phyloP scores from a whole-genome alignment of 2,329 filamentous ascomycete species.

The Dothiorella sarmentorum region DNA sequence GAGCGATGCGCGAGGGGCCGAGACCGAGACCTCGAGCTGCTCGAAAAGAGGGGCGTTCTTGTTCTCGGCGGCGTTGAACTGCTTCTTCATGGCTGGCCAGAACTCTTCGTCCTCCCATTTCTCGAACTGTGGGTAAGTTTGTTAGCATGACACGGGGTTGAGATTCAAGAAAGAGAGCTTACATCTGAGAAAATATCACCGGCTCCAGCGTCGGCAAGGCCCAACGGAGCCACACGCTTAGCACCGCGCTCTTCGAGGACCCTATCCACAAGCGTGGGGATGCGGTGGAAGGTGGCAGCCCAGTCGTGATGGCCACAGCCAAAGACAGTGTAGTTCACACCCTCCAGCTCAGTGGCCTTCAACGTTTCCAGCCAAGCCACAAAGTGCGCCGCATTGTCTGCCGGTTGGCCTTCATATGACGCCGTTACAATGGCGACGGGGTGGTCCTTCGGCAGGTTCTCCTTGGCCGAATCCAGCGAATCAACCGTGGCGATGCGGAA shows the following conservation, averaged over 20 bases:
- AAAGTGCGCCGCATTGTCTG: slow-evolving; percentile 44
- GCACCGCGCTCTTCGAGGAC: slow-evolving; percentile 32
- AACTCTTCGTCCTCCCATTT: slow-evolving; percentile 38
- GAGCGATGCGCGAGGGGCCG: slow-evolving; percentile 33
- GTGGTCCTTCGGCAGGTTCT: slow-evolving; percentile 34
- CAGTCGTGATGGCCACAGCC: slow-evolving; percentile 44
- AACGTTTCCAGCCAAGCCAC: slow-evolving; percentile 37
- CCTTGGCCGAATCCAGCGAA: slow-evolving; percentile 34
- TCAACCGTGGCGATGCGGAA: slow-evolving; percentile 35
- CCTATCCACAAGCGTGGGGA: slow-evolving; percentile 38
- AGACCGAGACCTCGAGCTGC: slow-evolving; percentile 32
- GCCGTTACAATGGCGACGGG: slow-evolving; percentile 40
- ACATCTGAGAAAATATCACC: slow-evolving; percentile 39
- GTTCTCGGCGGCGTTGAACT: slow-evolving; percentile 26
- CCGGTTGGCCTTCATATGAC: slow-evolving; percentile 42
- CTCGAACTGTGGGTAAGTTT: slow-evolving; percentile 29
- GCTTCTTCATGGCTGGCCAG: slow-evolving; percentile 35
- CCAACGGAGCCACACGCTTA: slow-evolving; percentile 31
- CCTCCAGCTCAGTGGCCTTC: slow-evolving; percentile 29
- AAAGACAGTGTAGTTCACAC: slow-evolving; percentile 40
- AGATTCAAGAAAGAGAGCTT: background rate
- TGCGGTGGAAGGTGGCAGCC: slow-evolving; percentile 40
- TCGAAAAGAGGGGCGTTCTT: slow-evolving; percentile 23
- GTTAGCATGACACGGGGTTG: background rate
- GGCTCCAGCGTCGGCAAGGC: slow-evolving; percentile 35